A percentile compares a stretch with the other conserved stretches of the same genome.
Conservation (phyloP, 805 yeast species). For the Suhomyces emberorum region DNA sequence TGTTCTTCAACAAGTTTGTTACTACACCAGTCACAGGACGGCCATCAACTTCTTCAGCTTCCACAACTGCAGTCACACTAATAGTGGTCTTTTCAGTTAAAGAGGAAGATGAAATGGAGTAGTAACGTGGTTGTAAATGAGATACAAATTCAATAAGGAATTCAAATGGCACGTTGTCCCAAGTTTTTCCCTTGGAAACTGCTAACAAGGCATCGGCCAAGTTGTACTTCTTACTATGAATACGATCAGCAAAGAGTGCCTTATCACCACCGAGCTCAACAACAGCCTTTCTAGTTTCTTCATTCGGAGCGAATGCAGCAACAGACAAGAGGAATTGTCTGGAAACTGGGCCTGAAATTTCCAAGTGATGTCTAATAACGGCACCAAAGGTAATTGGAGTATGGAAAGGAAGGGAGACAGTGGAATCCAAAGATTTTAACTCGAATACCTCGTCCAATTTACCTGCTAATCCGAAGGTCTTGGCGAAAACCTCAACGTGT, state of each 20-base stretch:
- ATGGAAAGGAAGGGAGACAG: conserved; percentile 62
- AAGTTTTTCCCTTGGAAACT: conserved; percentile 61
- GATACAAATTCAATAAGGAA: conserved; percentile 79
- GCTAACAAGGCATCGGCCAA: conserved; percentile 68
- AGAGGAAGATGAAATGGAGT: conserved; percentile 92
- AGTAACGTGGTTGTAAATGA: conserved; percentile 88
- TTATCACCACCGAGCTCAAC: conserved; percentile 63
- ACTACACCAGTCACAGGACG: conserved; percentile 75
- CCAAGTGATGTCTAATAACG: conserved; percentile 79
- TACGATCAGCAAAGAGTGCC: conserved; percentile 59
- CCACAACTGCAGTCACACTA: conserved; percentile 91
- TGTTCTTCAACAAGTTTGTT: conserved; percentile 78
- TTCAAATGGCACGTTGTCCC: conserved; percentile 79
- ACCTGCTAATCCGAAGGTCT: conserved; percentile 56
- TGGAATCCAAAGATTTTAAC: conserved; percentile 67
- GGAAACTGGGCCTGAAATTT: conserved; percentile 89
- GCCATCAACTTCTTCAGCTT: conserved; percentile 42
- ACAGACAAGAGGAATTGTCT: conserved; percentile 77
- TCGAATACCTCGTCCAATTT: conserved; percentile 56
- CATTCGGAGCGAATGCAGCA: conserved; percentile 78
- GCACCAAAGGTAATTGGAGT: conserved; percentile 88
- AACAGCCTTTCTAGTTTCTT: conserved; percentile 48
- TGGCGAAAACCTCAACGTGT: conserved; percentile 62
- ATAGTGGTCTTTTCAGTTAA: conserved; percentile 68
- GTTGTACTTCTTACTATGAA: conserved; percentile 61